phyloP scores from a whole-genome alignment of 1,139 yeast species.

The Pichia sp. region DNA sequence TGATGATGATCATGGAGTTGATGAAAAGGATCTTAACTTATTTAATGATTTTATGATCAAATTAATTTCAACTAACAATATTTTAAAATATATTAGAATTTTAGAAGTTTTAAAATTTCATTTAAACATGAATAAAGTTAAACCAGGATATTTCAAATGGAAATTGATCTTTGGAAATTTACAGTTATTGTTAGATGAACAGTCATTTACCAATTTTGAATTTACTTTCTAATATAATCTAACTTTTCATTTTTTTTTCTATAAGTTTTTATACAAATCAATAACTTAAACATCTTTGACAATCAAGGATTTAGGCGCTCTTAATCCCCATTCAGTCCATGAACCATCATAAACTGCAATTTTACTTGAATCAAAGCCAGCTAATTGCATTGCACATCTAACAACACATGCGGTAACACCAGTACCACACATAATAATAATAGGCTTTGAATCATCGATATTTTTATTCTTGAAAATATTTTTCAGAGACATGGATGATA shows the following conservation, averaged over 20 bases:
- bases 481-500: conserved; percentile 40
- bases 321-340: conserved; percentile 57
- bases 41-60: conserved; percentile 25
- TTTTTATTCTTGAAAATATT: conserved; percentile 38
- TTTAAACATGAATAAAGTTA: not conserved
- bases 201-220: conserved; percentile 17
- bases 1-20: conserved; percentile 16
- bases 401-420: conserved; percentile 91
- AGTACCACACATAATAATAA: conserved; percentile 88
- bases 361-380: conserved; percentile 41
- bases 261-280: not conserved
- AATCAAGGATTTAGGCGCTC: conserved; percentile 27
- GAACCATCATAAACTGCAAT: conserved; percentile 86
- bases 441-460: conserved; percentile 47
- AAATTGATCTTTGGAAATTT: conserved; percentile 13
- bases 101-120: not conserved
- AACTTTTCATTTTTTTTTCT: not conserved
- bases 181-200: conserved; percentile 15
- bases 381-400: conserved; percentile 60
- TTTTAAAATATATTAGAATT: conserved; percentile 11
- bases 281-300: conserved; percentile 19
- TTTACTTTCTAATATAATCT: conserved; percentile 16
- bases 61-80: conserved; percentile 11
- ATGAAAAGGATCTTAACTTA: conserved; percentile 22
- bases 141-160: conserved; percentile 20